These are phyloP conservation scores for Cyclostephanos tholiformis DNA, from an alignment of 108 stramenopile species.

Conservation along the genomic window DNA sequence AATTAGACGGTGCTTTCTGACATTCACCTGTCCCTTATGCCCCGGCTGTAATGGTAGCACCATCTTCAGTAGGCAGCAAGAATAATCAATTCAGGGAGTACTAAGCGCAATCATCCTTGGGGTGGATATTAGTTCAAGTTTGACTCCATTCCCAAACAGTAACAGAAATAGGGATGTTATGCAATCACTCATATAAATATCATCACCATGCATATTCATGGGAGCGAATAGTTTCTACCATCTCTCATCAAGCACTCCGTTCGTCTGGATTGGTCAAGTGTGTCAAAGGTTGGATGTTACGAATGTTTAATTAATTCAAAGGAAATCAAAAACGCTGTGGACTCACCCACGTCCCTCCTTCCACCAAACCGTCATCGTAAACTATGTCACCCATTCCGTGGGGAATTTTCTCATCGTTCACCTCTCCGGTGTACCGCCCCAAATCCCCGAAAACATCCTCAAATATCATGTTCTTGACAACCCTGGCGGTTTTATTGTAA, in stretches of 20 bases:
- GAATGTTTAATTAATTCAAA: not conserved
- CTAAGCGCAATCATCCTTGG: too few species aligned
- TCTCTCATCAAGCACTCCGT: constrained; percentile 33
- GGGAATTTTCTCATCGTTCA: constrained; percentile 39
- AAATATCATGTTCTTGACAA: constrained; percentile 45
- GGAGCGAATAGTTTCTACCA: too few species aligned
- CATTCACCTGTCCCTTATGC: too few species aligned
- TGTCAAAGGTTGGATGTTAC: not conserved
- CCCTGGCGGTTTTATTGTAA: constrained; percentile 22
- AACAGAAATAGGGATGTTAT: too few species aligned
- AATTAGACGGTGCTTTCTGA: too few species aligned
- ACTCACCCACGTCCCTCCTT: constrained; percentile 44
- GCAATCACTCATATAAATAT: too few species aligned
- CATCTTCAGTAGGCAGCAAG: too few species aligned
- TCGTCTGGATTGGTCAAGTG: constrained; percentile 10
- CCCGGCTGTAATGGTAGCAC: too few species aligned
- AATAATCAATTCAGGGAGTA: too few species aligned
- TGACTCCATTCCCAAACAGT: too few species aligned
- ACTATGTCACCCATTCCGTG: constrained; percentile 39
- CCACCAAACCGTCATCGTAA: constrained; percentile 41
- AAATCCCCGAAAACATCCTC: constrained; percentile 40
- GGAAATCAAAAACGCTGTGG: not conserved
- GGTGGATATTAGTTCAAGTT: too few species aligned
- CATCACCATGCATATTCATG: too few species aligned
- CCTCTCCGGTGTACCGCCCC: constrained; percentile 46